Conservation (phyloP, 169 alveolate genomes). For the Plasmodium fragile region DNA sequence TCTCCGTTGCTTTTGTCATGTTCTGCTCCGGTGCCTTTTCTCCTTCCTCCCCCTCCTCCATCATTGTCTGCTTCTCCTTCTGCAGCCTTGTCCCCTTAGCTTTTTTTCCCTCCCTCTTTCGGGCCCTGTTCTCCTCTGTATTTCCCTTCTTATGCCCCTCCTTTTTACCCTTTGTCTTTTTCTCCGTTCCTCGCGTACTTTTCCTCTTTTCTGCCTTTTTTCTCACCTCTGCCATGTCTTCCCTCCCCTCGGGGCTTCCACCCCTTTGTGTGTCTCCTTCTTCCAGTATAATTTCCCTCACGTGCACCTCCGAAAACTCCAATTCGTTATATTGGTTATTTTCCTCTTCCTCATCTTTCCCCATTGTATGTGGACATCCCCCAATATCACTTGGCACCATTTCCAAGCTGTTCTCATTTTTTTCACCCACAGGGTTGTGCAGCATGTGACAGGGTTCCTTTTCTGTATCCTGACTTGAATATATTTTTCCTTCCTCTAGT, state of each 20-base stretch:
- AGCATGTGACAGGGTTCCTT: background rate
- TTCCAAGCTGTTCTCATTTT: background rate
- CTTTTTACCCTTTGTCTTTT: background rate
- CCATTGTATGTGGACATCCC: background rate
- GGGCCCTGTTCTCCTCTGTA: background rate
- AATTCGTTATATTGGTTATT: background rate
- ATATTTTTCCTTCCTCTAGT: background rate
- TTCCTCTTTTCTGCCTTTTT: background rate
- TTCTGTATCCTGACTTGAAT: background rate
- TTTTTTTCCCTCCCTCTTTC: background rate
- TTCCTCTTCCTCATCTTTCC: background rate
- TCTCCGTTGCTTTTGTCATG: background rate
- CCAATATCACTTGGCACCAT: background rate
- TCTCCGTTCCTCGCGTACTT: background rate
- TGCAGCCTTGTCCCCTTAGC: background rate
- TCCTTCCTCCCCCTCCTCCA: background rate
- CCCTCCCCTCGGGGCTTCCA: background rate
- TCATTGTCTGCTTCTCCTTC: background rate
- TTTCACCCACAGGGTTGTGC: background rate
- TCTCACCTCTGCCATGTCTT: background rate
- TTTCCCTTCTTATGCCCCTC: background rate
- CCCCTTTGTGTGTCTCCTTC: background rate
- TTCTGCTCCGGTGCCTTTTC: background rate
- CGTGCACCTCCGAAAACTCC: background rate
- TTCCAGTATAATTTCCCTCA: background rate